phyloP scores from a whole-genome alignment of 169 alveolate genomes.

The Neospora caninum region DNA sequence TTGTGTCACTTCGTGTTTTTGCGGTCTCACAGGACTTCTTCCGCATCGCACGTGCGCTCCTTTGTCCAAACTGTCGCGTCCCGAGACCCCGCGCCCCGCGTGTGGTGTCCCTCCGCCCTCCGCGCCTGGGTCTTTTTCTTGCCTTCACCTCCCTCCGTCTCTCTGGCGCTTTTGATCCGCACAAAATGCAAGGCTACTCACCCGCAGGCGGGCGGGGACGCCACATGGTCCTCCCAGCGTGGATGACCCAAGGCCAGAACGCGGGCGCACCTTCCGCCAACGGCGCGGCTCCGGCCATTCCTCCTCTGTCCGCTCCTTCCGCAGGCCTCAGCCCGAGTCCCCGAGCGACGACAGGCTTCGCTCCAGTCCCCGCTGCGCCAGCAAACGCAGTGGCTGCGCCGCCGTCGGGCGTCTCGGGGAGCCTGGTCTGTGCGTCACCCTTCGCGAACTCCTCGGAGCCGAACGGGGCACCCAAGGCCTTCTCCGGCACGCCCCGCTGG shows the following conservation, averaged over 20 bases:
- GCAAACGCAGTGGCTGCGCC: not conserved
- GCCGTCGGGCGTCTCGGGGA: not conserved
- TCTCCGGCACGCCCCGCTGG: not conserved
- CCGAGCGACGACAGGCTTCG: not conserved
- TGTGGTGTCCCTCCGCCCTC: too few species aligned
- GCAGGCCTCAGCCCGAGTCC: not conserved
- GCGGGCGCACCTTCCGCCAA: not conserved
- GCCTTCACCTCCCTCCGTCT: not conserved
- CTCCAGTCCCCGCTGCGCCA: not conserved
- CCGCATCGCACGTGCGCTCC: too few species aligned
- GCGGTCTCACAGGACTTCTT: too few species aligned
- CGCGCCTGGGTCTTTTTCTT: not conserved
- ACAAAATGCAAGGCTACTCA: not conserved
- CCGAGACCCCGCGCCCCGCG: too few species aligned
- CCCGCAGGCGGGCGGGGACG: slow-evolving; percentile 57
- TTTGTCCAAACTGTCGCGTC: too few species aligned
- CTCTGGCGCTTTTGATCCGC: not conserved
- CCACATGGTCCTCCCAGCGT: slow-evolving; percentile 61
- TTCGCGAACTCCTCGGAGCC: not conserved
- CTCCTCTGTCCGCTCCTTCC: not conserved
- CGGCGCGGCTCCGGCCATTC: not conserved
- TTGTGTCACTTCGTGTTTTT: too few species aligned
- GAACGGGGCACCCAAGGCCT: not conserved
- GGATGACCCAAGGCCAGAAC: slow-evolving; percentile 54
- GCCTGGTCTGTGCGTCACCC: not conserved